Evolutionary conservation across 345 rosid species (phyloP), one percentile per base, ranked within the genome.

Genomic region (Bruguiera gymnorhiza): DNA sequence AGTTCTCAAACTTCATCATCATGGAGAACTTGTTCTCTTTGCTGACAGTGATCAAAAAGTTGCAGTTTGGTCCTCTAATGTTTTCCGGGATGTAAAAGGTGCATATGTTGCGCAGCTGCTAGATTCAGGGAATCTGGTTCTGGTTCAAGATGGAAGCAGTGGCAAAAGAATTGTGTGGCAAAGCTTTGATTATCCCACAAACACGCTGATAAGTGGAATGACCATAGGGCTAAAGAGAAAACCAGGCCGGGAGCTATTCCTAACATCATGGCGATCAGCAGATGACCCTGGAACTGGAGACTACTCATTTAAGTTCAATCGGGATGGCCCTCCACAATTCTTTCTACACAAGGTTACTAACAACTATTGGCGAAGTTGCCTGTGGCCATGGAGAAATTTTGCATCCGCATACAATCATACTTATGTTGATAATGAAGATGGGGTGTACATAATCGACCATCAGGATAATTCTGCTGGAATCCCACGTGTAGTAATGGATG

Each of bases 161-260:
- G 0, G 50, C 8, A 52, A 60, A 30, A 37, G 23, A 6, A 15
- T 69, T 30, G 1, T 73, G 2, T 80, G 83, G 82, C 80, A 83
- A 53, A 83, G 80, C 64, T 83, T 79, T 56, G 80, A 79, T 70
- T n/a, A 69, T 26, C 86, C 82, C 0, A 67, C 83, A 0, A 43
- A 78, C 32, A 72, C 73, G 0, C 0, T 76, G 7, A 27, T 82
- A 0, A 73, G 70, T 2, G 68, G 68, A 2, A 68, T 69, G 77
- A 73, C 65, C 34, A 0, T 66, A 3, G 82, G 84, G 37, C 6
- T 62, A 57, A 54, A 78, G 20, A 32, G 5, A 3, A 70, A 51
- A 67, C 69, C 65, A 7, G 80, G 78, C 18, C 46, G 31, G 55
- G 32, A 63, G 30, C 19, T 36, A 56, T 19, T 29, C 36, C 3